These are phyloP conservation scores for Diaporthe ilicicola DNA, from an alignment of 2,329 filamentous ascomycete species.

Conservation along the genomic window DNA sequence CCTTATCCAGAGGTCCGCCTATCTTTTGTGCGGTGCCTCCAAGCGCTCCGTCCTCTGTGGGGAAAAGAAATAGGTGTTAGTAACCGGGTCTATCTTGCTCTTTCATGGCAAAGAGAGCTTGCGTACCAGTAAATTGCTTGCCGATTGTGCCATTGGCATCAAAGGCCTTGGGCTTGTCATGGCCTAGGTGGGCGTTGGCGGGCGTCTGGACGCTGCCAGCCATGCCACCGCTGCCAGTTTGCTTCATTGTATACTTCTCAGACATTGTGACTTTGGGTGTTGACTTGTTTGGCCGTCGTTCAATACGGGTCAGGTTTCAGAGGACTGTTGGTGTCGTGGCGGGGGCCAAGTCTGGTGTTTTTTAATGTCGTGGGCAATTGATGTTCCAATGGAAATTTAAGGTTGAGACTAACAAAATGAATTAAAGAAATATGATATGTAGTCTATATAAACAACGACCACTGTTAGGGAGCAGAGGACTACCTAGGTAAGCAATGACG, in stretches of 20 bases:
- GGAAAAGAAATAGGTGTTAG: background rate
- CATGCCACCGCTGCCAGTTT: conserved; percentile 30
- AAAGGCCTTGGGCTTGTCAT: conserved; percentile 50
- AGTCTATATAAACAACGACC: background rate
- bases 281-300: background rate
- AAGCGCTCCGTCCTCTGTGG: conserved; percentile 58
- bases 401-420: background rate
- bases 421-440: background rate
- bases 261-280: conserved; percentile 21
- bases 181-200: conserved; percentile 38
- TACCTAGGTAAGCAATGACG: conserved; percentile 21
- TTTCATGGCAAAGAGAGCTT: background rate
- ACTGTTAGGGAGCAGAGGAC: no score
- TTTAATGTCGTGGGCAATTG: background rate
- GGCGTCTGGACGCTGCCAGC: conserved; percentile 34
- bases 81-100: background rate
- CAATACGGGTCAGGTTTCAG: background rate
- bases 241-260: conserved; percentile 32
- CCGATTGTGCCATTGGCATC: conserved; percentile 61
- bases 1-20: conserved; percentile 58
- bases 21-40: conserved; percentile 59
- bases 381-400: no score
- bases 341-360: background rate
- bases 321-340: no score
- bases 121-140: conserved; percentile 61